Evolutionary conservation across 179 eudicot species (phyloP).

Genomic region (Sideroxylon spinosum): DNA sequence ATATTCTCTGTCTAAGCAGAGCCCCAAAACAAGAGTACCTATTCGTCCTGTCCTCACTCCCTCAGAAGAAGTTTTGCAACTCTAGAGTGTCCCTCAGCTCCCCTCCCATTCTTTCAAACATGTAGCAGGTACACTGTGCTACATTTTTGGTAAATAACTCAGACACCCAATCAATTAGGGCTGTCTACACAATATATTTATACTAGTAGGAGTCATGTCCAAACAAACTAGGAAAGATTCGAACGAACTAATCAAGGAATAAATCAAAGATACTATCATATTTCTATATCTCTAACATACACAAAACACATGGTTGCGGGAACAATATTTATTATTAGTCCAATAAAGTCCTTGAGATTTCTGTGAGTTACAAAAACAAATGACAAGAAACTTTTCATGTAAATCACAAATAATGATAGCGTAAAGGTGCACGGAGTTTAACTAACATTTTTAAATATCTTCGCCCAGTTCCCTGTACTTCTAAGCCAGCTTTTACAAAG

Average conservation of each 20-base stretch:
- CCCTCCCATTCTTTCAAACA: not conserved
- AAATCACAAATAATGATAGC: slow-evolving; percentile 3
- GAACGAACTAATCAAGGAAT: too few species aligned
- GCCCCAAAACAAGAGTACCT: too few species aligned
- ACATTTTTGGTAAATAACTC: too few species aligned
- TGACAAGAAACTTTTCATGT: not conserved
- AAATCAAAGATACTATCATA: too few species aligned
- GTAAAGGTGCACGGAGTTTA: slow-evolving; percentile 15
- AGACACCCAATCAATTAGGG: too few species aligned
- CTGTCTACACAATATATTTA: too few species aligned
- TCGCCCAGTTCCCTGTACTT: slow-evolving; percentile 46
- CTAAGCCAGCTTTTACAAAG: slow-evolving; percentile 74
- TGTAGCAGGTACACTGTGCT: too few species aligned
- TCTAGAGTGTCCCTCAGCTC: not conserved
- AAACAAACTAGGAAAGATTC: too few species aligned
- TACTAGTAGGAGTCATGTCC: too few species aligned
- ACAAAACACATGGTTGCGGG: not conserved
- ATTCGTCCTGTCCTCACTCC: not conserved
- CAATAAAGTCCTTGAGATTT: not conserved
- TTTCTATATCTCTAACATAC: too few species aligned
- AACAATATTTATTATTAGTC: not conserved
- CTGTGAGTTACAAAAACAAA: not conserved
- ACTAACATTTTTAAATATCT: slow-evolving; percentile 48
- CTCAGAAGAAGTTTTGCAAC: not conserved
- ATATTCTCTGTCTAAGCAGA: not conserved